Conservation (phyloP, 306 rosid genomes). For the Corylus heterophylla region DNA sequence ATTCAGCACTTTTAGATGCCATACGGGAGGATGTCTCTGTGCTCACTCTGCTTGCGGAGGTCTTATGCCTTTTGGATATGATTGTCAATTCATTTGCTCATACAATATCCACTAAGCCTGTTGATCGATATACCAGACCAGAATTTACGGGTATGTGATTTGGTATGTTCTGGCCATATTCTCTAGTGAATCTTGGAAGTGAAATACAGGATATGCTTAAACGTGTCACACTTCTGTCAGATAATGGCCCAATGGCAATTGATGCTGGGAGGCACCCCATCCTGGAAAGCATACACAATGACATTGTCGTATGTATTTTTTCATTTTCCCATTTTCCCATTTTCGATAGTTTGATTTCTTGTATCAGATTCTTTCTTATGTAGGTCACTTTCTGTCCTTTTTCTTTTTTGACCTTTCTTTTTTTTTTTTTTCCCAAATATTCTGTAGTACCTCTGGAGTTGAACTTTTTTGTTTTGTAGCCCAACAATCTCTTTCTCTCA, state of each 20-base stretch:
- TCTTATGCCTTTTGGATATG: constrained; percentile 93
- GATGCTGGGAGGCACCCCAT: constrained; percentile 98
- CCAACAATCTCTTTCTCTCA: constrained; percentile 81
- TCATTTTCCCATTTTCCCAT: neutral
- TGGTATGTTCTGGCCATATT: constrained; percentile 4
- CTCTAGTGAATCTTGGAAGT: constrained; percentile 5
- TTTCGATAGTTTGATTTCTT: constrained; percentile 19
- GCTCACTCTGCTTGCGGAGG: constrained; percentile 89
- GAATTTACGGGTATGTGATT: constrained; percentile 67
- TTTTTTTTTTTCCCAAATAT: neutral
- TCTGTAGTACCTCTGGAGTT: neutral
- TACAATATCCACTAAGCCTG: constrained; percentile 84
- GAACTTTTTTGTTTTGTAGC: constrained; percentile 49
- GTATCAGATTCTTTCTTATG: constrained; percentile 7
- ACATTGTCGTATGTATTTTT: constrained; percentile 64
- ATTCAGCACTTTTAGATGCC: constrained; percentile 75
- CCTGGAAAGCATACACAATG: constrained; percentile 82
- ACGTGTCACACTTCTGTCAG: constrained; percentile 39
- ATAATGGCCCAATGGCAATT: constrained; percentile 89
- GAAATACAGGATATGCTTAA: constrained; percentile 25
- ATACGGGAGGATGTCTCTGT: constrained; percentile 80
- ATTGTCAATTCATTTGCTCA: constrained; percentile 93
- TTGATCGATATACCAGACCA: constrained; percentile 82
- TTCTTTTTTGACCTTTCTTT: constrained; percentile 1
- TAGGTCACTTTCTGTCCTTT: constrained; percentile 16